phyloP scores from a whole-genome alignment of 1,284 basidiomycete species.

The Irpex lacteus region DNA sequence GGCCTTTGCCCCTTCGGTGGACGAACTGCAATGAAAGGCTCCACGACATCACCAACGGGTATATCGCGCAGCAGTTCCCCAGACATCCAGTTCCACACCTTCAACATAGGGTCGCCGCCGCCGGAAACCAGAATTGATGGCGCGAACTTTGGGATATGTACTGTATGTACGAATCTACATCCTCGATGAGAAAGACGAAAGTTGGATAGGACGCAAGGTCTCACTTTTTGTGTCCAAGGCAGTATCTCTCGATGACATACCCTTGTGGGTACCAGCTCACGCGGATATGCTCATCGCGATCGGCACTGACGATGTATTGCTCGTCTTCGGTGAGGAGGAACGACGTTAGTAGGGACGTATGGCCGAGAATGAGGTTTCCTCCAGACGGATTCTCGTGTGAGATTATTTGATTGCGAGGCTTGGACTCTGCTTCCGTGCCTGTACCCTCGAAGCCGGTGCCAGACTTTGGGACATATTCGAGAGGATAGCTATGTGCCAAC shows the following conservation, averaged over 20 bases:
- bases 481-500: slow-evolving; percentile 45
- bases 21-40: slow-evolving; percentile 61
- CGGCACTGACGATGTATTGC: slow-evolving; percentile 79
- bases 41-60: slow-evolving; percentile 50
- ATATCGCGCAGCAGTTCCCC: slow-evolving; percentile 56
- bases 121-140: slow-evolving; percentile 68
- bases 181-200: not conserved
- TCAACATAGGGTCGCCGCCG: slow-evolving; percentile 80
- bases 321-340: slow-evolving; percentile 69
- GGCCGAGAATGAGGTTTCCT: slow-evolving; percentile 78
- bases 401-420: slow-evolving; percentile 39
- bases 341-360: slow-evolving; percentile 79
- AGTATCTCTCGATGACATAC: slow-evolving; percentile 80
- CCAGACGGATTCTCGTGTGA: slow-evolving; percentile 74
- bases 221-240: slow-evolving; percentile 81
- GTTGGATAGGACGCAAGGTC: slow-evolving; percentile 24
- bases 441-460: not conserved
- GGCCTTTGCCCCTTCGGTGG: slow-evolving; percentile 36
- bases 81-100: slow-evolving; percentile 78
- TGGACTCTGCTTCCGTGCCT: slow-evolving; percentile 9
- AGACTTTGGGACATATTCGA: slow-evolving; percentile 20
- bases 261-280: slow-evolving; percentile 88
- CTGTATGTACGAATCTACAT: slow-evolving; percentile 77
- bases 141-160: slow-evolving; percentile 62
- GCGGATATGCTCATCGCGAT: slow-evolving; percentile 91